phyloP scores from a whole-genome alignment of 176 grass and related monocot species.

The Aegilops umbellulata region DNA sequence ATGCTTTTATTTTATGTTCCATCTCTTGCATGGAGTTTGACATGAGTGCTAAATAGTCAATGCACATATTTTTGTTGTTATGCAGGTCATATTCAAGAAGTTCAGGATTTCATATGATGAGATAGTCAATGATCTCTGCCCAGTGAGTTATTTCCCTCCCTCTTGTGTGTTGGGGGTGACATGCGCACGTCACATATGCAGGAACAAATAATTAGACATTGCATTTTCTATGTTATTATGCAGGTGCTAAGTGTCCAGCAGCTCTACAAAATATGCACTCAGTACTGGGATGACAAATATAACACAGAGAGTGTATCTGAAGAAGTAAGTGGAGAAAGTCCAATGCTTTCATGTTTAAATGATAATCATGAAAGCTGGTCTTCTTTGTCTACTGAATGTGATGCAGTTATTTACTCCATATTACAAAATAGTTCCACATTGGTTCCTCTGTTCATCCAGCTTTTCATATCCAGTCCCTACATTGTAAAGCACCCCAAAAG shows the following conservation, averaged over 20 bases:
- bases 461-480: background rate
- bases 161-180: background rate
- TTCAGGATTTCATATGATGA: constrained; percentile 94
- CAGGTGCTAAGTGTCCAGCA: constrained; percentile 86
- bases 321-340: constrained; percentile 45
- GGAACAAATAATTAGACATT: background rate
- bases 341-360: background rate
- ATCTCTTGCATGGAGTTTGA: constrained; percentile 9
- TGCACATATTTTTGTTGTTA: constrained; percentile 29
- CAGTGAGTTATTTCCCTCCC: constrained; percentile 44
- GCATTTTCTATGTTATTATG: constrained; percentile 33
- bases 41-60: constrained; percentile 30
- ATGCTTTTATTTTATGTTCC: constrained; percentile 14
- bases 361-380: background rate
- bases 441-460: background rate
- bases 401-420: background rate
- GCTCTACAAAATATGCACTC: constrained; percentile 93
- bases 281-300: constrained; percentile 98
- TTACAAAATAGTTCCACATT: background rate
- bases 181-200: background rate
- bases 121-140: constrained; percentile 74
- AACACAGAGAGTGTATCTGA: constrained; percentile 86
- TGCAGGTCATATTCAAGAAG: constrained; percentile 93
- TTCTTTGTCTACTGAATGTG: background rate
- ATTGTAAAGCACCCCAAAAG: background rate